Evolutionary conservation across 164 flowering plant genomes (phyloP), one percentile per base, ranked within the genome.

Genomic region (Cinnamomum micranthum): DNA sequence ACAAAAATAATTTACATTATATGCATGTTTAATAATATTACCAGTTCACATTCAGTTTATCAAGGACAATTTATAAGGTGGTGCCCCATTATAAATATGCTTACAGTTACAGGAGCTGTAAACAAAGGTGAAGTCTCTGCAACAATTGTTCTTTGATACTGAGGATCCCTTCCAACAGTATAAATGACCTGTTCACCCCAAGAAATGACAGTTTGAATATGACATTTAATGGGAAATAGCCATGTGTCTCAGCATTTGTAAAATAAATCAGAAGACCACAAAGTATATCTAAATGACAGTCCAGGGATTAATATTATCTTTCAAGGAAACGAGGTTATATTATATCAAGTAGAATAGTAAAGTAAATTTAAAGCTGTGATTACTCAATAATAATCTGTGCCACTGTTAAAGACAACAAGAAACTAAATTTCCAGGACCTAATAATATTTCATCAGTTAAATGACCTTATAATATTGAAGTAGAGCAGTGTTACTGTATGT

Each of bases 151-250:
- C 84, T 87, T 71, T 86, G 90, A 72, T 78, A 83, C 82, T 86
- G 90, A 17, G 90, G 86, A 81, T 95, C 99, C 77, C 90, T 86
- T 77, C 99, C 99, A 81, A 81, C 93, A 27, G 99, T 92, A 71
- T 90, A 93, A 75, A 81, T 89, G 35, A 95, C 91, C 99, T 95
- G 94, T 68, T 41, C 47, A 69, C 3, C 12, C 77, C 20, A 50
- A 77, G 75, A 70, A 67, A 28, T 12, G 24, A 19, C 24, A 25
- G 28, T 23, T 27, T 69, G 22, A 70, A 27, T 72, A 59, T 23
- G 11, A 13, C 65, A 66, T 41, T 6, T 50, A 70, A 47, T 65
- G 11, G 47, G 71, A 51, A 70, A 69, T 41, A 69, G 65, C 20
- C 70, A 77, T 22, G 22, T 47, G 33, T 64, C 35, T 73, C 3